These are phyloP conservation scores for Xylaria nigripes DNA, from an alignment of 495 filamentous ascomycete genomes.

Conservation along the genomic window DNA sequence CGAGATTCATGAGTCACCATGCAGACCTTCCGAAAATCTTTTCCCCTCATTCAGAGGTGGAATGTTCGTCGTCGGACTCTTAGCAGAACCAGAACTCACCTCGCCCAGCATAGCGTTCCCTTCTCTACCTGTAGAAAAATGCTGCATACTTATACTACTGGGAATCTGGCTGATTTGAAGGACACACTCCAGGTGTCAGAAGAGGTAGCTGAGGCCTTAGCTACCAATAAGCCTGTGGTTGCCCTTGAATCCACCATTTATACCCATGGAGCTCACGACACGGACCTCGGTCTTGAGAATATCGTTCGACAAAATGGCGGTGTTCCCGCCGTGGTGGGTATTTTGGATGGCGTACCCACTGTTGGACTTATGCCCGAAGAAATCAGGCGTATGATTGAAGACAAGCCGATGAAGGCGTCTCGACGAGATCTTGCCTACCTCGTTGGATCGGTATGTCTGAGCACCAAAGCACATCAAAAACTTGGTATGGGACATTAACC, in stretches of 20 bases:
- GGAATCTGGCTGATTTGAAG: slow-evolving; percentile 29
- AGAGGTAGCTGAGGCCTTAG: slow-evolving; percentile 70
- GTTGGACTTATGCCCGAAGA: slow-evolving; percentile 68
- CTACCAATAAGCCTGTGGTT: slow-evolving; percentile 68
- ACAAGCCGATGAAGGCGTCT: slow-evolving; percentile 68
- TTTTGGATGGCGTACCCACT: slow-evolving; percentile 70
- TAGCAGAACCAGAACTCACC: background rate
- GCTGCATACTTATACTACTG: slow-evolving; percentile 5
- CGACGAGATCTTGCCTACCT: slow-evolving; percentile 77
- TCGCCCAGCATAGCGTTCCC: background rate
- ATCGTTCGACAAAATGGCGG: slow-evolving; percentile 72
- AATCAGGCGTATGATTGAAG: slow-evolving; percentile 61
- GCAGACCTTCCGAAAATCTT: slow-evolving; percentile 1
- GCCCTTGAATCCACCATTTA: slow-evolving; percentile 86
- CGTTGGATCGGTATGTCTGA: slow-evolving; percentile 58
- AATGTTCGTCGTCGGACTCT: background rate
- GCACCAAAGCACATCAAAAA: background rate
- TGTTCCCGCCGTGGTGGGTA: slow-evolving; percentile 85
- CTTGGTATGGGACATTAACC: background rate
- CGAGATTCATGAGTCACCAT: background rate
- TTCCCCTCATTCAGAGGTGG: background rate
- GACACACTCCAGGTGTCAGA: slow-evolving; percentile 66
- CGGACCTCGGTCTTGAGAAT: slow-evolving; percentile 72
- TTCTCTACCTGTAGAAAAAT: slow-evolving; percentile 14
- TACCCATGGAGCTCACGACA: slow-evolving; percentile 69